Conservation (phyloP, 495 filamentous ascomycete genomes). For the Arthonia radiata region DNA sequence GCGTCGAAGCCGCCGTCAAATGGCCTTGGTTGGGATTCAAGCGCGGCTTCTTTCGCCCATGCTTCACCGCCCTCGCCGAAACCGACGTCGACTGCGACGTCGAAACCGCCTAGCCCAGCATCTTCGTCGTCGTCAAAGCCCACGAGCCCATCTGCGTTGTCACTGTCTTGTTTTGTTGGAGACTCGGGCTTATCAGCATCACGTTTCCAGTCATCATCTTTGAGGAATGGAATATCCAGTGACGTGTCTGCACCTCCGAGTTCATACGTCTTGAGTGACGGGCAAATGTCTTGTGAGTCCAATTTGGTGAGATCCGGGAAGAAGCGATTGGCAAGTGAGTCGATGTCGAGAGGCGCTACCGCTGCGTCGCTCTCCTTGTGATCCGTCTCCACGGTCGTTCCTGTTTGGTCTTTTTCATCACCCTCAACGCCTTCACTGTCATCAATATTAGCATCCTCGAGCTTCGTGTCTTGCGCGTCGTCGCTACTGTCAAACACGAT, state of each 20-base stretch:
- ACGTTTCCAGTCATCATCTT: constrained; percentile 62
- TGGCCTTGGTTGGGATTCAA: constrained; percentile 34
- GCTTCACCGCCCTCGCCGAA: constrained; percentile 56
- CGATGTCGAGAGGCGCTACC: constrained; percentile 52
- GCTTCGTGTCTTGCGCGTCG: constrained; percentile 43
- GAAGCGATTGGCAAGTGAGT: constrained; percentile 46
- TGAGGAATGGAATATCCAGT: constrained; percentile 75
- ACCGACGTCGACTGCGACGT: constrained; percentile 36
- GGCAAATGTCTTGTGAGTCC: constrained; percentile 78
- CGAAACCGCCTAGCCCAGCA: constrained; percentile 44
- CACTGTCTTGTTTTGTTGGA: constrained; percentile 17
- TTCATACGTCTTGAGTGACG: constrained; percentile 78
- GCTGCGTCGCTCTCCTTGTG: constrained; percentile 25
- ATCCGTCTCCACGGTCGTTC: constrained; percentile 11
- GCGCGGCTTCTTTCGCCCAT: constrained; percentile 42
- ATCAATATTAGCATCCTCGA: constrained; percentile 15
- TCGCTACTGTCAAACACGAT: constrained; percentile 98
- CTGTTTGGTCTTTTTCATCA: constrained; percentile 16
- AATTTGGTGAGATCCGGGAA: constrained; percentile 61
- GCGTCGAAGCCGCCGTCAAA: constrained; percentile 19
- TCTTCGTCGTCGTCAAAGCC: constrained; percentile 40
- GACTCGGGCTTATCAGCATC: constrained; percentile 25
- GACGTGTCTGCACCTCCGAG: constrained; percentile 65
- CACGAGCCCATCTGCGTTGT: constrained; percentile 30
- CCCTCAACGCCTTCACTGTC: constrained; percentile 15